Evolutionary conservation across 2,329 filamentous ascomycete genomes (phyloP).

Genomic region (Alternaria triticina): DNA sequence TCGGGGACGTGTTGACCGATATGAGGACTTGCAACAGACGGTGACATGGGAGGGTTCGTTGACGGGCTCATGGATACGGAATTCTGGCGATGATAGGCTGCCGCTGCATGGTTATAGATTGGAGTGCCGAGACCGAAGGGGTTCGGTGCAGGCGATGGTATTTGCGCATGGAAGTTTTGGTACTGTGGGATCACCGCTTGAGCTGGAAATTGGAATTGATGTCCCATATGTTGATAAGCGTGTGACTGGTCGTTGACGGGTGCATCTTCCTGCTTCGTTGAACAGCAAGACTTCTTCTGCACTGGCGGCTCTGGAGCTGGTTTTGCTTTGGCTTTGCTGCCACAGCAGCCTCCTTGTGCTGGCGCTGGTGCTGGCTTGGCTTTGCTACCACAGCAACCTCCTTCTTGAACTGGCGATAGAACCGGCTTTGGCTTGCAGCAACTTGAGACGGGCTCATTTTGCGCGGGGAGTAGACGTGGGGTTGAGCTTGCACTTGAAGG

Average conservation of each 20-base stretch:
- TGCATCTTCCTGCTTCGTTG: constrained; percentile 20
- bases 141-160: constrained; percentile 16
- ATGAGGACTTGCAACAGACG: constrained; percentile 36
- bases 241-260: constrained; percentile 9
- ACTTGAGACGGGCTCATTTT: constrained; percentile 34
- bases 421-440: constrained; percentile 42
- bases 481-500: constrained; percentile 49
- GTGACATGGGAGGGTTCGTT: constrained; percentile 18
- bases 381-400: constrained; percentile 41
- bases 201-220: constrained; percentile 28
- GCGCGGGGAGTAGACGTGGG: constrained; percentile 38
- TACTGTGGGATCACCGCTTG: constrained; percentile 31
- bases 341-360: constrained; percentile 34
- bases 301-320: constrained; percentile 15
- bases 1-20: constrained; percentile 44
- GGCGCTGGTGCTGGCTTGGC: constrained; percentile 20
- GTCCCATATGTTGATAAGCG: constrained; percentile 16
- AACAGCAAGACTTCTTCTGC: constrained; percentile 43
- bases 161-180: constrained; percentile 24
- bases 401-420: constrained; percentile 20
- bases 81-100: constrained; percentile 39
- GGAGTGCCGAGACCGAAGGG: constrained; percentile 41
- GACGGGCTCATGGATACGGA: constrained; percentile 39
- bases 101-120: constrained; percentile 44
- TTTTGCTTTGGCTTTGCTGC: constrained; percentile 32